Evolutionary conservation across 352 stramenopile species (phyloP), one percentile per base, ranked within the genome.

Genomic region (Pythium grandisporangium): DNA sequence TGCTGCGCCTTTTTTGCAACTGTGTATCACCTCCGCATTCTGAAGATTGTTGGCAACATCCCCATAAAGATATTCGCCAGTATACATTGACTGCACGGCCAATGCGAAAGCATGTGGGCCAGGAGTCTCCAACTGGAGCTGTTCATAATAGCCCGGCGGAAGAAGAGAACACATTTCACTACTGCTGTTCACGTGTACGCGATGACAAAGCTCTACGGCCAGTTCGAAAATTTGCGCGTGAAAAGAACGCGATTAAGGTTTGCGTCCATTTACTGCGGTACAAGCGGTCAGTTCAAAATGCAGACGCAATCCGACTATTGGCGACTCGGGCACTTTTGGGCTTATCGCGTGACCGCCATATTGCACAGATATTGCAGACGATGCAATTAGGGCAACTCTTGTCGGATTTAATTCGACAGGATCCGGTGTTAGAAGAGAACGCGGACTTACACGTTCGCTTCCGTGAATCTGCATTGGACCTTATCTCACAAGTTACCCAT

Each of bases 281-380:
- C 61, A 86, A 90, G 42, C 61, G 82, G 6, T 93, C 81, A 1
- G 76, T 92, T 7, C 77, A 93, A 42, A 84, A 90, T 29, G 81
- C 84, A 12, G 84, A 95, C 51, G 70, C 68, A 14, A 89, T 95
- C 45, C 79, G 84, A 10, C 39, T 95, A 17, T 47, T 93, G 13
- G 71, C 84, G 1, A 91, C 81, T 13, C 73, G 79, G n/a, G 78
- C 75, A 6, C 54, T 95, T 11, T 47, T 94, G 12, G 84, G 84
- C 0, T 51, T 95, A 8, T 77, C 84, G n/a, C 70, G 83, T 23
- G 84, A 95, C 44, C 66, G 77, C 2, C 81, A 94, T 23, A 92
- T 95, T 42, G 78, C 80, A 0, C 84, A 95, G 50, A 92, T 95
- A 45, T 50, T 95, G 4, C 80, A 95, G 50, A 91, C 93, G 35